Conservation (phyloP, 2,329 filamentous ascomycete species). For the Neonectria neomacrospora region DNA sequence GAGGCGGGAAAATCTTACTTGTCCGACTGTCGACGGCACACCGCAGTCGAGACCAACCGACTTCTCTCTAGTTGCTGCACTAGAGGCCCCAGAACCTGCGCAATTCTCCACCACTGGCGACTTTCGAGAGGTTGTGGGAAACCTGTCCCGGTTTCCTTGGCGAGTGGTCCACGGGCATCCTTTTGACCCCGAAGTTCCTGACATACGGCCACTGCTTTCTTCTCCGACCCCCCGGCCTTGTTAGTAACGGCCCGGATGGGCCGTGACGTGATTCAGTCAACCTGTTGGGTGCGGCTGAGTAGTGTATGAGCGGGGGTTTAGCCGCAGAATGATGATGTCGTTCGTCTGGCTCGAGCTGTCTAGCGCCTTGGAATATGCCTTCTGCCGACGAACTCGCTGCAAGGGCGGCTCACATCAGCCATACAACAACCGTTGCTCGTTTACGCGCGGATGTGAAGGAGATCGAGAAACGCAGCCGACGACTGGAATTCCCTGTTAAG, state of each 20-base stretch:
- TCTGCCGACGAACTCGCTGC: not conserved
- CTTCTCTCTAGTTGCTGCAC: conserved; percentile 8
- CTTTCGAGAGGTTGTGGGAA: conserved; percentile 1
- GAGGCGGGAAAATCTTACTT: conserved; percentile 24
- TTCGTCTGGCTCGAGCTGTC: conserved; percentile 10
- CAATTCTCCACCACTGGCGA: conserved; percentile 19
- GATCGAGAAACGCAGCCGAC: conserved; percentile 10
- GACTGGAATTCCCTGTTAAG: conserved; percentile 10
- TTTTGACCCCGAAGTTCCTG: not conserved
- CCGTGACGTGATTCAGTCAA: conserved; percentile 24
- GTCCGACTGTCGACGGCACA: conserved; percentile 26
- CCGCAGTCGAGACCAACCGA: conserved; percentile 25
- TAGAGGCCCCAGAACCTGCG: conserved; percentile 17
- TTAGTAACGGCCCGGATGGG: conserved; percentile 1
- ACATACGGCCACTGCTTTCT: not conserved
- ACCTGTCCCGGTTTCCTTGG: conserved; percentile 9
- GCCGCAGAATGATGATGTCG: conserved; percentile 31
- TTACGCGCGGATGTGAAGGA: conserved; percentile 10
- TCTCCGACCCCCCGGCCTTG: not conserved
- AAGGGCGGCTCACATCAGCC: conserved; percentile 9
- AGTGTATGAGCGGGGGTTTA: conserved; percentile 16
- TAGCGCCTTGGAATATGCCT: conserved; percentile 9
- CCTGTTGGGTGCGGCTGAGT: conserved; percentile 16
- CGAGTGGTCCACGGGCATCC: not conserved
- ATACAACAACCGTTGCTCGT: not conserved